phyloP scores from a whole-genome alignment of 1,284 basidiomycete genomes.

The Leccinum ponderosum region DNA sequence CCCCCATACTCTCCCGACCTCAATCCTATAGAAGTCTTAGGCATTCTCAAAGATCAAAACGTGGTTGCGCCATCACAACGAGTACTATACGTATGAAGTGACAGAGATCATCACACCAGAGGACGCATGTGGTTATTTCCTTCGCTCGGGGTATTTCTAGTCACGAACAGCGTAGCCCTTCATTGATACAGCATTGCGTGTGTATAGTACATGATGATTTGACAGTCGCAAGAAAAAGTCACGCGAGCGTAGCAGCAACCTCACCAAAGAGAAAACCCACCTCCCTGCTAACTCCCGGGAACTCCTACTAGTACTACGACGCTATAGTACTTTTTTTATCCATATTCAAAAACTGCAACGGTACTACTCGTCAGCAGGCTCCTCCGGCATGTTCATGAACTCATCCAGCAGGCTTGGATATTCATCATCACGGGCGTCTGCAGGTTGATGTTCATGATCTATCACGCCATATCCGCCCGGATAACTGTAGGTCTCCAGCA shows the following conservation, averaged over 20 bases:
- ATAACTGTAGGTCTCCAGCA: no score
- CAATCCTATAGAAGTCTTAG: neutral
- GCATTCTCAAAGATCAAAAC: neutral
- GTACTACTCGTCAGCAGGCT: no score
- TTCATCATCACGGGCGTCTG: no score
- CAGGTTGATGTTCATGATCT: no score
- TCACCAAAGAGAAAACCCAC: neutral
- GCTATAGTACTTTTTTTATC: no score
- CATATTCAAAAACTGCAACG: no score
- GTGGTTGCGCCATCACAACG: neutral
- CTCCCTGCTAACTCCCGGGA: neutral
- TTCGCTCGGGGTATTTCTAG: neutral
- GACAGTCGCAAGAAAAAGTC: neutral
- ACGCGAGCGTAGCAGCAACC: neutral
- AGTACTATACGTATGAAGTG: neutral
- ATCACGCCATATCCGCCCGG: no score
- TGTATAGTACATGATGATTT: neutral
- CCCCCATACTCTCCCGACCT: slow-evolving; percentile 2
- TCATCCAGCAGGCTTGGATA: no score
- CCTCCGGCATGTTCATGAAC: no score
- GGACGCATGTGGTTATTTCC: neutral
- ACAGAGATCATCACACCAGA: neutral
- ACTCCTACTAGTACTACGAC: no score
- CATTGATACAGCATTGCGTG: neutral
- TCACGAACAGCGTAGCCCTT: neutral